Percentiles rank a stretch among this genome's conserved stretches.
These are phyloP conservation scores for Globisporangium spiculum DNA, from an alignment of 352 stramenopile genomes.

Conservation along the genomic window DNA sequence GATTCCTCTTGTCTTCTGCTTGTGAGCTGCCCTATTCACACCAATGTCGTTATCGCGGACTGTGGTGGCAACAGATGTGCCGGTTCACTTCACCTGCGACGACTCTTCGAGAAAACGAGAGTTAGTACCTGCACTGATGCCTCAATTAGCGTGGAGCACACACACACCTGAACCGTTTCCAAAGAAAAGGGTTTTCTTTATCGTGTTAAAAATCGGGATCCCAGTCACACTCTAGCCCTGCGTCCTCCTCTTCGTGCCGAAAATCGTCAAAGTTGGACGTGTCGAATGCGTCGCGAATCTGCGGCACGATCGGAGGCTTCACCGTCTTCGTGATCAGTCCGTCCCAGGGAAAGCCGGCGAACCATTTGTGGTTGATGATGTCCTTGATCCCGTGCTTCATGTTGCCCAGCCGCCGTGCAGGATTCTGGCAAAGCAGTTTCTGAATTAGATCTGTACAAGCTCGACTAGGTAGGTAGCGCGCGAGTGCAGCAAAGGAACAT, in stretches of 20 bases:
- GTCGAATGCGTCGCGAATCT: slow-evolving; percentile 72
- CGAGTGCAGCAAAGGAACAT: neutral
- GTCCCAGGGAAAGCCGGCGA: slow-evolving; percentile 69
- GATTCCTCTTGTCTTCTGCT: neutral
- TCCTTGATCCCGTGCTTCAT: slow-evolving; percentile 85
- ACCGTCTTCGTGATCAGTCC: slow-evolving; percentile 53
- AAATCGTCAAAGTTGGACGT: slow-evolving; percentile 85
- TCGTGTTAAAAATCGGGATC: slow-evolving; percentile 62
- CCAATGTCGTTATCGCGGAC: neutral
- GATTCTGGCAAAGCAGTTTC: slow-evolving; percentile 82
- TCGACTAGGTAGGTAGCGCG: slow-evolving; percentile 27
- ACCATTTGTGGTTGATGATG: slow-evolving; percentile 86
- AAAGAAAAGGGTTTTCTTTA: neutral
- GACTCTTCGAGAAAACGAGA: slow-evolving; percentile 4
- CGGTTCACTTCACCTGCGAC: neutral
- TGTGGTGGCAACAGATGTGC: neutral
- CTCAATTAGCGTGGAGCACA: slow-evolving; percentile 4
- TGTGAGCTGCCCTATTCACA: neutral
- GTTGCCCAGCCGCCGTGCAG: slow-evolving; percentile 68
- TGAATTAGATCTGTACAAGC: slow-evolving; percentile 84
- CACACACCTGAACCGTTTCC: neutral
- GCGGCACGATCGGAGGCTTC: slow-evolving; percentile 68
- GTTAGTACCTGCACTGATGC: neutral
- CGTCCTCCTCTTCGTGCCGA: slow-evolving; percentile 60
- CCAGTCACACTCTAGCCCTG: slow-evolving; percentile 62